phyloP scores from a whole-genome alignment of 306 rosid genomes.

The Fragaria nilgerrensis region DNA sequence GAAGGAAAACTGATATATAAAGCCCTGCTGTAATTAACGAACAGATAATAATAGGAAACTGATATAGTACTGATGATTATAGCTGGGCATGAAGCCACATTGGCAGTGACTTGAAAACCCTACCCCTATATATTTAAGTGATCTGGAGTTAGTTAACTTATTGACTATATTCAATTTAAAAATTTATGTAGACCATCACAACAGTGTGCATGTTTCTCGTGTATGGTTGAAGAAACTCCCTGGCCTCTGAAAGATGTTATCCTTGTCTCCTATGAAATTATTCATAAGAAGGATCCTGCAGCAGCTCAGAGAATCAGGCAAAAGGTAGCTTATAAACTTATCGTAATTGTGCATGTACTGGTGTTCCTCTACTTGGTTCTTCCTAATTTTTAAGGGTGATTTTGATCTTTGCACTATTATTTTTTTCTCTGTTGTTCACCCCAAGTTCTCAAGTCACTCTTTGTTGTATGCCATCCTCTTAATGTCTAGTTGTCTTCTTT shows the following conservation, averaged over 20 bases:
- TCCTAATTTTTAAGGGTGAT: background rate
- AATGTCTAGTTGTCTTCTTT: background rate
- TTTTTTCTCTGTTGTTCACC: conserved; percentile 11
- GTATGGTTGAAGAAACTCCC: conserved; percentile 98
- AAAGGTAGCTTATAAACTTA: conserved; percentile 52
- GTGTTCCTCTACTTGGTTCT: background rate
- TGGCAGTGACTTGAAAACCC: background rate
- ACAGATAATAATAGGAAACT: background rate
- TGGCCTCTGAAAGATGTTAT: conserved; percentile 95
- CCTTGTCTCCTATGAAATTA: conserved; percentile 89
- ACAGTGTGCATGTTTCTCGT: conserved; percentile 98
- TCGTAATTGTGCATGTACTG: background rate
- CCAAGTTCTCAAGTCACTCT: background rate
- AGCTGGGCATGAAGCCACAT: background rate
- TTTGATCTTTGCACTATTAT: background rate
- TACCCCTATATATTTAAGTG: background rate
- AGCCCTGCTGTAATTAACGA: background rate
- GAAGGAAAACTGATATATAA: background rate
- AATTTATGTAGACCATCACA: conserved; percentile 78
- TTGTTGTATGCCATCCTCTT: background rate
- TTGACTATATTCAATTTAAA: conserved; percentile 27
- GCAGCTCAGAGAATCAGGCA: conserved; percentile 91
- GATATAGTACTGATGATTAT: background rate
- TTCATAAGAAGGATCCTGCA: conserved; percentile 86
- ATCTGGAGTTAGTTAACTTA: background rate